These are phyloP conservation scores for Nicotiana noctiflora DNA, from an alignment of 257 asterid genomes.

Conservation along the genomic window DNA sequence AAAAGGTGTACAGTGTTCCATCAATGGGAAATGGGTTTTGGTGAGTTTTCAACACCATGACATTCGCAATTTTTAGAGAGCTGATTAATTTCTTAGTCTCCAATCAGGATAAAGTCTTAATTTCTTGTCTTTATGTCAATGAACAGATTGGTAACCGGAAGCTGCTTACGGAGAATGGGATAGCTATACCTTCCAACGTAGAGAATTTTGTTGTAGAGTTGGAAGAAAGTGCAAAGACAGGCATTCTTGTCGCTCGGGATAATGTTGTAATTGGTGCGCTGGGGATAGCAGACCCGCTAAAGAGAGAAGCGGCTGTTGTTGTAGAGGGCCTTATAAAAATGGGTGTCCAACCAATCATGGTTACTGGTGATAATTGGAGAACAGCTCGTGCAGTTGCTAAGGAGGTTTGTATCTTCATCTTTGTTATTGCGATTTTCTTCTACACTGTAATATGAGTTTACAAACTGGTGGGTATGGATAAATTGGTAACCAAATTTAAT, in stretches of 20 bases:
- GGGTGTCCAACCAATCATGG: constrained; percentile 93
- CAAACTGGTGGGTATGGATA: neutral
- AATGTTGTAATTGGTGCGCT: constrained; percentile 56
- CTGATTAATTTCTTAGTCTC: neutral
- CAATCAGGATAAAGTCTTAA: neutral
- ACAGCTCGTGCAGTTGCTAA: constrained; percentile 96
- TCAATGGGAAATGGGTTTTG: constrained; percentile 62
- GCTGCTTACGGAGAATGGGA: constrained; percentile 58
- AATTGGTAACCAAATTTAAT: neutral
- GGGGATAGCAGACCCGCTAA: constrained; percentile 95
- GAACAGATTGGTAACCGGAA: constrained; percentile 85
- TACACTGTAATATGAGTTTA: neutral
- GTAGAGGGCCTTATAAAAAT: constrained; percentile 84
- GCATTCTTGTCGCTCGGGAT: constrained; percentile 70
- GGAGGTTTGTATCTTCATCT: constrained; percentile 48
- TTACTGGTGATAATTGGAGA: constrained; percentile 98
- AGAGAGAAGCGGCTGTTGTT: constrained; percentile 96
- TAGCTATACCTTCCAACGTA: constrained; percentile 45
- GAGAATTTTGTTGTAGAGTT: constrained; percentile 73
- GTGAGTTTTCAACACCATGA: constrained; percentile 39
- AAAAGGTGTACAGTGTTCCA: constrained; percentile 77
- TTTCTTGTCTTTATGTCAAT: neutral
- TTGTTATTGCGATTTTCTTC: neutral
- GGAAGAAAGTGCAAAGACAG: constrained; percentile 94
- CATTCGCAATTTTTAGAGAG: neutral